Percentiles rank a stretch among this genome's conserved stretches.
Conservation (phyloP, 768 basidiomycete genomes). For the Mycena sanguinolenta region DNA sequence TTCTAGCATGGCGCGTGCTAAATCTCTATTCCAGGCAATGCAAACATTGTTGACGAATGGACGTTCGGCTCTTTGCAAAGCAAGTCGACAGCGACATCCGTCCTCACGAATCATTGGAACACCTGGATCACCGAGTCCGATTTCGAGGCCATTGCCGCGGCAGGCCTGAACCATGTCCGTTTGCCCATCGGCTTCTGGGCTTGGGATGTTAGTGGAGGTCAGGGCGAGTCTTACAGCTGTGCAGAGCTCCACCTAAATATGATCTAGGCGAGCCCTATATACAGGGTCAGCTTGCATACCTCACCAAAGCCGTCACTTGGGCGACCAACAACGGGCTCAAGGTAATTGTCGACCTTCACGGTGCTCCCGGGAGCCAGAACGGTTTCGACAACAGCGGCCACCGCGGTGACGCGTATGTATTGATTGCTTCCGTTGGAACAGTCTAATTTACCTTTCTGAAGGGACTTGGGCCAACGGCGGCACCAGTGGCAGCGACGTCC, state of each 20-base stretch:
- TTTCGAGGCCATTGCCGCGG: slow-evolving; percentile 79
- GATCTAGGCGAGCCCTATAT: slow-evolving; percentile 79
- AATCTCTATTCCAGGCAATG: slow-evolving; percentile 46
- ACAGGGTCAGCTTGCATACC: slow-evolving; percentile 80
- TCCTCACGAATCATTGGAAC: slow-evolving; percentile 79
- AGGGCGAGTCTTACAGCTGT: not conserved
- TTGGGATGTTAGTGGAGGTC: slow-evolving; percentile 71
- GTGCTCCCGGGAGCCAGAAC: slow-evolving; percentile 87
- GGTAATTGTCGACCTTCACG: slow-evolving; percentile 84
- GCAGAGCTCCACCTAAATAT: not conserved
- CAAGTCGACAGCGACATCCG: slow-evolving; percentile 59
- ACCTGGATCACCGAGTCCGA: slow-evolving; percentile 89
- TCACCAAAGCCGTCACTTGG: slow-evolving; percentile 77
- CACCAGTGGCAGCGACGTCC: slow-evolving; percentile 61
- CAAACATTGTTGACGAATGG: slow-evolving; percentile 79
- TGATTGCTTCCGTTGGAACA: slow-evolving; percentile 2
- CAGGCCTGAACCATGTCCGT: slow-evolving; percentile 87
- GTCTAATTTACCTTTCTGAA: slow-evolving; percentile 21
- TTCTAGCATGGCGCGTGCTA: not conserved
- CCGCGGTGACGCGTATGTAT: slow-evolving; percentile 60
- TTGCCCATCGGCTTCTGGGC: slow-evolving; percentile 94
- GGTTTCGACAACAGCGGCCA: slow-evolving; percentile 90
- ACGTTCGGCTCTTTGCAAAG: slow-evolving; percentile 79
- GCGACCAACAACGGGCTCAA: slow-evolving; percentile 80
- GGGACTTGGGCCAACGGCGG: slow-evolving; percentile 78